Evolutionary conservation across 768 basidiomycete species (phyloP), one percentile per base, ranked within the genome.

Genomic region (Chlorophyllum brunneum): DNA sequence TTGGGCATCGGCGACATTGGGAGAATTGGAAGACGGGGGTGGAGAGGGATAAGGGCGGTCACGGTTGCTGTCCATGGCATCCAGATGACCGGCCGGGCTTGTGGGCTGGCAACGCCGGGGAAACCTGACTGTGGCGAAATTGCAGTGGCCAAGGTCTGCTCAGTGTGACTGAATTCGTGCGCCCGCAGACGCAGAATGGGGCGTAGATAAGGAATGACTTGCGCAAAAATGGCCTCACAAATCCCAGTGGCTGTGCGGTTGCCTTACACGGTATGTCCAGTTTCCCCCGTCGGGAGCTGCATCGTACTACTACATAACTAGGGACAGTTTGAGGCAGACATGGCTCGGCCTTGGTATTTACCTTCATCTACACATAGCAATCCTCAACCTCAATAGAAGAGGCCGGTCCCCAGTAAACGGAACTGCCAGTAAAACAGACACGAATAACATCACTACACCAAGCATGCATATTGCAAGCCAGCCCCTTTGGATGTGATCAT

Each of bases 401-500:
- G 78, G 79, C 20, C 69, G 62, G 20, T 70, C 74, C 3, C 84
- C 85, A n/a, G 73, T 76, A 55, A 66, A 83, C 33, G 67, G 70
- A 40, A 76, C 65, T 0, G 72, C 63, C 8, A 83, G 63, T 1
- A 72, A 15, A 33, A 74, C 44, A 39, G 58, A 73, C 59, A 75
- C 26, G 11, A 61, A 47, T 23, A 81, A 64, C 8, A 84, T 53
- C 2, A 70, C 75, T 2, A 71, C 65, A 10, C 73, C 70, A 11
- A 86, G 61, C 22, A 79, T 58, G 55, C 77, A 82, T 5, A 88
- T 61, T 11, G 73, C 79, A 42, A 74, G 66, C 86, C 87, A 89
- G 5, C 87, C 87, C 13, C 71, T 65, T 26, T 52, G 63, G 27
- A 75, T 54, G 61, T 77, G 77, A 54, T 80, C 77, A 57, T 85